phyloP scores from a whole-genome alignment of 495 filamentous ascomycete species.

The Trichoderma gamsii region DNA sequence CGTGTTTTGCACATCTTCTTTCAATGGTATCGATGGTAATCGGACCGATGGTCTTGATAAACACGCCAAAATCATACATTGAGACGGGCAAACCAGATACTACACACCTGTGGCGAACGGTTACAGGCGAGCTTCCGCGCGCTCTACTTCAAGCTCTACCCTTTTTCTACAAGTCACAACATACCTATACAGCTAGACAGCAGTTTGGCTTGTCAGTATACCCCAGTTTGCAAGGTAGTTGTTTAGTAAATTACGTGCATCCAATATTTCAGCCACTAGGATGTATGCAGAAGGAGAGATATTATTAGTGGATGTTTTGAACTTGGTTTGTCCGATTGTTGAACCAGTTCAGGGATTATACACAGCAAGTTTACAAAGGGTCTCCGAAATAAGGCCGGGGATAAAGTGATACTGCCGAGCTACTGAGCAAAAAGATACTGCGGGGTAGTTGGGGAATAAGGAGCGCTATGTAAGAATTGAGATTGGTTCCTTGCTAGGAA shows the following conservation, averaged over 20 bases:
- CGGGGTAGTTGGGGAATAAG: neutral
- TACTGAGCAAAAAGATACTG: neutral
- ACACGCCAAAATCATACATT: neutral
- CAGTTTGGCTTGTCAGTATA: neutral
- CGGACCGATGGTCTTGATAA: neutral
- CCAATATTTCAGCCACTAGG: neutral
- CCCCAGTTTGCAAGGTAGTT: neutral
- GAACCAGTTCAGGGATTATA: neutral
- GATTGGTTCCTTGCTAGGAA: neutral
- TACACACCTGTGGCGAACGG: neutral
- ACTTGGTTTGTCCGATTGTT: neutral
- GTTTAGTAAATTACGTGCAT: neutral
- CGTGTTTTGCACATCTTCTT: neutral
- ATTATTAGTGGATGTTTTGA: neutral
- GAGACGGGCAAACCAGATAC: neutral
- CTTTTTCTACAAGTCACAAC: neutral
- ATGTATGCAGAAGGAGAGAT: neutral
- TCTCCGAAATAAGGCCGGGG: neutral
- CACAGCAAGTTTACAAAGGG: neutral
- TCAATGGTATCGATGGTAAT: neutral
- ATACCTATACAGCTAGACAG: neutral
- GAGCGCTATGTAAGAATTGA: neutral
- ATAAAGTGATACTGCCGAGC: neutral
- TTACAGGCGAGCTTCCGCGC: neutral
- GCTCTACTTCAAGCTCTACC: neutral